phyloP scores from a whole-genome alignment of 2,329 filamentous ascomycete genomes.

The Pseudophaeomoniella oleicola region DNA sequence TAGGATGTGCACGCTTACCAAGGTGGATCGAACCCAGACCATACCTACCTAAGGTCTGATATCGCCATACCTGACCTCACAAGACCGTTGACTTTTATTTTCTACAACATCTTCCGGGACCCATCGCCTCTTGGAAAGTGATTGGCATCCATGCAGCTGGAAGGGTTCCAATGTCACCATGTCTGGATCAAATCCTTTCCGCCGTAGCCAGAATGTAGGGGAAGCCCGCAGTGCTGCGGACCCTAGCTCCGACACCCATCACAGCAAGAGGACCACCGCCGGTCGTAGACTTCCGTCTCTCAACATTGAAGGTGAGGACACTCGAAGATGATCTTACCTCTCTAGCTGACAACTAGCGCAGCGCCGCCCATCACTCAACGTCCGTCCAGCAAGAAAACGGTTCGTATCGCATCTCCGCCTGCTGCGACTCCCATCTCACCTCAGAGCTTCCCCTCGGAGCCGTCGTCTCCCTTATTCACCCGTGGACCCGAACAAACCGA shows the following conservation, averaged over 20 bases:
- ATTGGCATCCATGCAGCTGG: not conserved
- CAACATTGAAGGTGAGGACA: not conserved
- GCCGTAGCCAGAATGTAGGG: conserved; percentile 18
- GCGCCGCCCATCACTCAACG: not conserved
- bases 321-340: not conserved
- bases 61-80: not conserved
- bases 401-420: conserved; percentile 23
- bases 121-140: not conserved
- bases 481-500: conserved; percentile 9
- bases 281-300: conserved; percentile 1
- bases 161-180: conserved; percentile 17
- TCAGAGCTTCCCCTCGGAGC: conserved; percentile 2
- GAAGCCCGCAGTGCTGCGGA: conserved; percentile 12
- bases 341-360: not conserved
- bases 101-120: not conserved
- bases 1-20: not conserved
- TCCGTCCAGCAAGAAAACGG: conserved; percentile 9
- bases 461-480: conserved; percentile 9
- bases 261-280: conserved; percentile 8
- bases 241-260: conserved; percentile 13
- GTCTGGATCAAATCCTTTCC: conserved; percentile 37
- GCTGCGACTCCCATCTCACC: conserved; percentile 19
- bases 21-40: not conserved
- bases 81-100: not conserved
- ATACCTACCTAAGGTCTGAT: no score